phyloP scores from a whole-genome alignment of 2,329 filamentous ascomycete genomes.

The Colletotrichum tabaci region DNA sequence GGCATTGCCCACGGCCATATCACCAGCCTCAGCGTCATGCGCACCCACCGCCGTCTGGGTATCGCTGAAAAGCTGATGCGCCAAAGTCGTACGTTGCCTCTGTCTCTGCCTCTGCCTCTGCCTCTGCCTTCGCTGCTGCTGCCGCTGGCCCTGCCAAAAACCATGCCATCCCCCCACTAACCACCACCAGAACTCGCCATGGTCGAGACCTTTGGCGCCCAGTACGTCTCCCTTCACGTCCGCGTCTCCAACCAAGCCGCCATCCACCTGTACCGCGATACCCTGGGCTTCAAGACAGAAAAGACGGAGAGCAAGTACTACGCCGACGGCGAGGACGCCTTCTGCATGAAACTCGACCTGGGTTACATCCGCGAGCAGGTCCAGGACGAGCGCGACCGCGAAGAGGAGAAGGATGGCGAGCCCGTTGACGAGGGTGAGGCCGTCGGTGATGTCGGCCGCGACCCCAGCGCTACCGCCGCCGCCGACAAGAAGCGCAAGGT shows the following conservation, averaged over 20 bases:
- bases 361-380: slow-evolving; percentile 68
- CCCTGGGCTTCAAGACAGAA: slow-evolving; percentile 88
- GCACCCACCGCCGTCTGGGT: slow-evolving; percentile 90
- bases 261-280: slow-evolving; percentile 92
- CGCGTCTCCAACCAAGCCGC: slow-evolving; percentile 94
- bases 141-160: not conserved
- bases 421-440: slow-evolving; percentile 76
- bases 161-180: not conserved
- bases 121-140: slow-evolving; percentile 9
- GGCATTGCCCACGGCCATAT: slow-evolving; percentile 96
- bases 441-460: slow-evolving; percentile 76
- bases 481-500: slow-evolving; percentile 81
- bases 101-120: slow-evolving; percentile 19
- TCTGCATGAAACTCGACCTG: slow-evolving; percentile 92
- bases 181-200: slow-evolving; percentile 81
- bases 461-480: slow-evolving; percentile 57
- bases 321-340: slow-evolving; percentile 97
- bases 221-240: slow-evolving; percentile 96
- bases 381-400: slow-evolving; percentile 58
- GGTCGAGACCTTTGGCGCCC: slow-evolving; percentile 92
- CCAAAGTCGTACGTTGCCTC: slow-evolving; percentile 82
- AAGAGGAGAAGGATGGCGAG: slow-evolving; percentile 60
- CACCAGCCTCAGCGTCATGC: slow-evolving; percentile 94
- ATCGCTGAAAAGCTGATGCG: slow-evolving; percentile 98
- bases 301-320: slow-evolving; percentile 94